Percentiles rank a stretch among this genome's conserved stretches.
phyloP scores from a whole-genome alignment of 2,329 filamentous ascomycete genomes.

The Neofusicoccum laricinum region DNA sequence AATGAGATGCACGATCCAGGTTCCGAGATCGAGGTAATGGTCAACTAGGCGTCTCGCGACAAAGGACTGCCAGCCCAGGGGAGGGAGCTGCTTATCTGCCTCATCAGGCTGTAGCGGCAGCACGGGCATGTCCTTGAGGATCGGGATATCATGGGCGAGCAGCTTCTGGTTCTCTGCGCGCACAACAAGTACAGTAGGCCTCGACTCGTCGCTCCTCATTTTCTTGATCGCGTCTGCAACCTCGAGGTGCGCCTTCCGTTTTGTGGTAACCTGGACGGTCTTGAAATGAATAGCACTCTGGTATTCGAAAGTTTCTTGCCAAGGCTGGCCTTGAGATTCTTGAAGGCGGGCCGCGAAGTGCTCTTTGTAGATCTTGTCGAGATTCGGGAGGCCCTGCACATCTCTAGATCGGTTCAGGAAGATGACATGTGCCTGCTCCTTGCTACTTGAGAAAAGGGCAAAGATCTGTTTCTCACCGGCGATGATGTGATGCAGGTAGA shows the following conservation, averaged over 20 bases:
- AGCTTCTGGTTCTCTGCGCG: conserved; percentile 83
- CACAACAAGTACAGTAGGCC: conserved; percentile 79
- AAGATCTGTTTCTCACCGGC: conserved; percentile 91
- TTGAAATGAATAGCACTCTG: conserved; percentile 84
- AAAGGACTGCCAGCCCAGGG: conserved; percentile 89
- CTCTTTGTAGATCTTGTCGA: conserved; percentile 83
- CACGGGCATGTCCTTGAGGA: conserved; percentile 79
- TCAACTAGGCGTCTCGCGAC: conserved; percentile 81
- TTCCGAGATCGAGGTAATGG: conserved; percentile 88
- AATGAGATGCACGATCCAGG: conserved; percentile 86
- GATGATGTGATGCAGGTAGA: conserved; percentile 90
- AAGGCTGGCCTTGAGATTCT: conserved; percentile 66
- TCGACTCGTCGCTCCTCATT: conserved; percentile 78
- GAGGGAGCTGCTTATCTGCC: conserved; percentile 81
- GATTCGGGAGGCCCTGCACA: conserved; percentile 81
- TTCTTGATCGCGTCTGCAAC: conserved; percentile 86
- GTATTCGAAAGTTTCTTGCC: conserved; percentile 82
- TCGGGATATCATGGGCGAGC: conserved; percentile 79
- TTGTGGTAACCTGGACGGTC: conserved; percentile 81
- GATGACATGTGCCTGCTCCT: conserved; percentile 77
- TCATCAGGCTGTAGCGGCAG: conserved; percentile 78
- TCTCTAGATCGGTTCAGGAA: conserved; percentile 83
- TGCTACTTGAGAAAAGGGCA: conserved; percentile 82
- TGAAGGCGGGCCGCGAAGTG: conserved; percentile 63
- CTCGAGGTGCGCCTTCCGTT: conserved; percentile 84